These are phyloP conservation scores for Globisporangium paddicum DNA, from an alignment of 352 stramenopile species.

Conservation along the genomic window DNA sequence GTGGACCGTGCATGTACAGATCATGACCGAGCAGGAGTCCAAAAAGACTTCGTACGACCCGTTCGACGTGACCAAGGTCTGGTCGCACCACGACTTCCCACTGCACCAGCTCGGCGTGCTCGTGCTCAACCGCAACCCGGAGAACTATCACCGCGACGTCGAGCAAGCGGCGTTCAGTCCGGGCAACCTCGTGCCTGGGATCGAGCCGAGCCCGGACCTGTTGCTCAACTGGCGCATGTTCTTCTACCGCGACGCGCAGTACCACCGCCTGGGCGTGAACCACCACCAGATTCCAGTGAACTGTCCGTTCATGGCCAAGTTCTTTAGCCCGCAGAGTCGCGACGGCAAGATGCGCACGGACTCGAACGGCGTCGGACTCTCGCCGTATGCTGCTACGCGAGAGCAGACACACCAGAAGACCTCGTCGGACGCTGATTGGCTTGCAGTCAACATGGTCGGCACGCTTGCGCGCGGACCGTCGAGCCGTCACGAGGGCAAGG, in stretches of 20 bases:
- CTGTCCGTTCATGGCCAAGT: conserved; percentile 44
- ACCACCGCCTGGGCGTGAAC: conserved; percentile 82
- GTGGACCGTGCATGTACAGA: conserved; percentile 90
- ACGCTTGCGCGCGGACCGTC: conserved; percentile 19
- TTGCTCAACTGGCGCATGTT: conserved; percentile 88
- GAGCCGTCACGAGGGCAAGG: conserved; percentile 5
- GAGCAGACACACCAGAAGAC: conserved; percentile 17
- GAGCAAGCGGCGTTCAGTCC: conserved; percentile 90
- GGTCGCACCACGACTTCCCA: conserved; percentile 82
- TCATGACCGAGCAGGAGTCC: conserved; percentile 83
- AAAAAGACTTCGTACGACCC: conserved; percentile 69
- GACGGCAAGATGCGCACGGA: conserved; percentile 18
- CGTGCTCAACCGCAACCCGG: conserved; percentile 89
- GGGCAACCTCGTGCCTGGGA: conserved; percentile 85
- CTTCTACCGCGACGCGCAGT: conserved; percentile 86
- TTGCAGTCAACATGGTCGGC: conserved; percentile 15
- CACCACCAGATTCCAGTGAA: conserved; percentile 90
- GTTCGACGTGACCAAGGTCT: conserved; percentile 93
- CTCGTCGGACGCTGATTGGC: conserved; percentile 14
- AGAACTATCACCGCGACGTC: conserved; percentile 91
- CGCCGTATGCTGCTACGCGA: neutral
- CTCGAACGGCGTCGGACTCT: conserved; percentile 20
- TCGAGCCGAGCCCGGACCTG: conserved; percentile 81
- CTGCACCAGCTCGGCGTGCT: conserved; percentile 84
- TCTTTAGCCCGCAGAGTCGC: conserved; percentile 12